Base-by-base conservation (phyloP, 2,329 filamentous ascomycete genomes). In the Paracorniculantispora psalliotae region DNA sequence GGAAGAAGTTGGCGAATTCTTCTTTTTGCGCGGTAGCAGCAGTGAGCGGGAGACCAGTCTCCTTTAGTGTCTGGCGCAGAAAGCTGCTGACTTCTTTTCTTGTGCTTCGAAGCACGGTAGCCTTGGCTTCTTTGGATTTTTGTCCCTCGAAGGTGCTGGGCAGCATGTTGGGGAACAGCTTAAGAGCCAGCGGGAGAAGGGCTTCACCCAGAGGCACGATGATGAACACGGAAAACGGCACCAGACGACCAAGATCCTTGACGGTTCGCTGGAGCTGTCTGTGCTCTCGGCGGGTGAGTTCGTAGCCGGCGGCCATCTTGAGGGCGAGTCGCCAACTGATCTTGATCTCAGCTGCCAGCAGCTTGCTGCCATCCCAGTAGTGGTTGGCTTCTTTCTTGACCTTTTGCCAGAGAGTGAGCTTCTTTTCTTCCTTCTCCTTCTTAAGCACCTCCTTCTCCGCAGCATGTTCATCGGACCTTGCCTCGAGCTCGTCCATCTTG, bases 361-460 rank as follows among this genome's bases (percentile, higher is more conserved):
- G 81, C 76, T 99, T 99, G 28, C 92, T 97, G 61, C 94, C 94
- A 75, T 99, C 94, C 93, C 94, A 97, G 78, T 99, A 99, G 74
- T 99, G 94, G 62, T 88, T 85, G 15, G 81, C 82, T 75, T 99
- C 94, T 73, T 96, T 92, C 82, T 96, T 99, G 69, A 99, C 87
- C 77, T 92, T 96, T 73, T 97, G 90, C 74, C 86, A 88, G 1
- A 97, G 52, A 0, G 92, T 96, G 75, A 96, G 77, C 71, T 96
- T 97, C 79, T 92, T 91, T 67, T 88, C 83, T 62, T 90, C 87
- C 73, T 90, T 88, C 66, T 86, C 71, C 56, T 70, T 71, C 80
- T 74, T 78, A 17, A 74, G 75, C 59, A 72, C 68, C 37, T 89
- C 85, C 64, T 84, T 81, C 69, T 86, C 85, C 59, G 84, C 81